Conservation (phyloP, 2,329 filamentous ascomycete species). For the Talaromyces pinophilus region DNA sequence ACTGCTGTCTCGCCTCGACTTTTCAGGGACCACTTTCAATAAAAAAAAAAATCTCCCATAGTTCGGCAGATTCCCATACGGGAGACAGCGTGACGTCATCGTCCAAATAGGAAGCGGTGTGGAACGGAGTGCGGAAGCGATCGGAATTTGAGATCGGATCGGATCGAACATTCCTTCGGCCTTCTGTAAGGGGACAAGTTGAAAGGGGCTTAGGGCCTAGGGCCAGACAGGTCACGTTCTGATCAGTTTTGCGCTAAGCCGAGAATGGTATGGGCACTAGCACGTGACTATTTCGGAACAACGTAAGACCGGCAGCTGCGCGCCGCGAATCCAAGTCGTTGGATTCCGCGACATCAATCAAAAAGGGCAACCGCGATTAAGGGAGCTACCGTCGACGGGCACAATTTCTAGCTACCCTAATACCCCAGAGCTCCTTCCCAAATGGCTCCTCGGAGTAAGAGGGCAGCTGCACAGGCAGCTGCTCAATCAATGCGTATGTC, state of each 20-base stretch:
- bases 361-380: slow-evolving; percentile 20
- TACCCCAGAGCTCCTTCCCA: slow-evolving; percentile 18
- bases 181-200: background rate
- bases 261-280: background rate
- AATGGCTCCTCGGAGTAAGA: slow-evolving; percentile 49
- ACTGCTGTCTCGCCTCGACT: background rate
- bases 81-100: background rate
- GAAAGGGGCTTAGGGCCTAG: slow-evolving; percentile 21
- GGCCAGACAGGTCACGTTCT: slow-evolving; percentile 8
- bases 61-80: background rate
- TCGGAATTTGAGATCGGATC: slow-evolving; percentile 5
- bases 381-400: slow-evolving; percentile 17
- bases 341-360: slow-evolving; percentile 8
- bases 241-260: background rate
- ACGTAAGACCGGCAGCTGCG: slow-evolving; percentile 13
- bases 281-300: slow-evolving; percentile 17
- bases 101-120: background rate
- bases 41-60: background rate
- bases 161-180: background rate
- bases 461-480: slow-evolving; percentile 51
- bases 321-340: slow-evolving; percentile 1
- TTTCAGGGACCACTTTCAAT: slow-evolving; percentile 4
- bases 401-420: background rate
- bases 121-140: background rate
- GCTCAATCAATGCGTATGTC: slow-evolving; percentile 48